Percentiles rank a stretch among this genome's conserved stretches.
These are phyloP conservation scores for Chrysoporthe cubensis DNA, from an alignment of 2,329 filamentous ascomycete species.

Conservation along the genomic window DNA sequence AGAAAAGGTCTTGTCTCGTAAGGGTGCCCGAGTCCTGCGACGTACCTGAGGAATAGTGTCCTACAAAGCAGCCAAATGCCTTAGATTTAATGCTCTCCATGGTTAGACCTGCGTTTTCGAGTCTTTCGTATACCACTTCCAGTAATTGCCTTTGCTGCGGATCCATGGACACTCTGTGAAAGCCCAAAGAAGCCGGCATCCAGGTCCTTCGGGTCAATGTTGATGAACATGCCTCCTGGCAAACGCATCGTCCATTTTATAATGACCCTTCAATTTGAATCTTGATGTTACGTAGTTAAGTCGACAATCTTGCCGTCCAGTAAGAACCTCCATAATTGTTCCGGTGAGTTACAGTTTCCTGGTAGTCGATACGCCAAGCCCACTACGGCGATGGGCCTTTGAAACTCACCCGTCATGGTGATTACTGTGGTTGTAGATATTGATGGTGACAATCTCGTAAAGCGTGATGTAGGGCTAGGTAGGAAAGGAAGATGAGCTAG, in stretches of 20 bases:
- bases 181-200: slow-evolving; percentile 39
- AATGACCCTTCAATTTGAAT: slow-evolving; percentile 42
- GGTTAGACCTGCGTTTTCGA: slow-evolving; percentile 31
- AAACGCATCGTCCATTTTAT: slow-evolving; percentile 38
- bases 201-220: slow-evolving; percentile 40
- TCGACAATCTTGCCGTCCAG: slow-evolving; percentile 37
- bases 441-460: no score
- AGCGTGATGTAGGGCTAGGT: no score
- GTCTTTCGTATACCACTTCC: slow-evolving; percentile 31
- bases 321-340: background rate
- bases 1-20: slow-evolving; percentile 32
- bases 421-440: no score
- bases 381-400: no score
- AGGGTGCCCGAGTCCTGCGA: slow-evolving; percentile 32
- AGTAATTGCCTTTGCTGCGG: slow-evolving; percentile 33
- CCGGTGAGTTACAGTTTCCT: background rate
- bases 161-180: slow-evolving; percentile 30
- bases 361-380: no score
- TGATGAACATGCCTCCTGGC: slow-evolving; percentile 32
- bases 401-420: no score
- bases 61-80: slow-evolving; percentile 23
- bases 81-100: slow-evolving; percentile 12
- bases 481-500: no score
- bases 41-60: slow-evolving; percentile 34
- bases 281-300: slow-evolving; percentile 36